Base-by-base conservation (phyloP, 2,329 filamentous ascomycete species). In the Fusarium anguioides region DNA sequence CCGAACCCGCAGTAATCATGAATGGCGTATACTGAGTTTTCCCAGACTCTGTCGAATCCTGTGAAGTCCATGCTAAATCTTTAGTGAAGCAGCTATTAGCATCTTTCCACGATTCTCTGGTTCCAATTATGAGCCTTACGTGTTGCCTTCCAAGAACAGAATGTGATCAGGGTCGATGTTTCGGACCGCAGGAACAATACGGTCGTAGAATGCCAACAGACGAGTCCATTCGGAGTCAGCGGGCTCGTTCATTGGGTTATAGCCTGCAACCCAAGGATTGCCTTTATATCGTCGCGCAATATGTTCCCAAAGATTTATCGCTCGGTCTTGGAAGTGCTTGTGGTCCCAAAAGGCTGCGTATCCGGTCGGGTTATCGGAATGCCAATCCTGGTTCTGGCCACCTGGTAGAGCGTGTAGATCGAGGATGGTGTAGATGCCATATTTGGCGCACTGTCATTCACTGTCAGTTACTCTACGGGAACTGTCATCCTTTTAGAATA, bases 1-100 rank as follows among this genome's bases (percentile, higher is more conserved):
- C 84, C 85, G 71, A 83, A 82, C 20, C 76, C 72, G n/a, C 78
- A 79, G 69, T 87, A 87, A 66, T 87, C 84, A 61, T 87, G 84
- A 26, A 84, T 76, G 4, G 81, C 78, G 66, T 86, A 86, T 3
- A 84, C 84, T 2, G 78, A 76, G 60, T 83, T 83, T 1, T 81
- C 80, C 9, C 83, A 75, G 6, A 77, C 66, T 8, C 78, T 72
- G 18, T 77, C 73, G 15, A 80, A 73, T 4, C 68, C 70, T 3
- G 70, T 63, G 23, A 73, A 73, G 47, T 73, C 70, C 71, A 72
- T 73, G 46, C 70, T 72, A 73, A 64, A 82, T 2, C 56, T 60
- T 1, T 12, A 21, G 5, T 10, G 0, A 4, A 0, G 8, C 1
- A 0, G 1, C 24, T 4, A 5, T 58, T 11, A 58, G n/a, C 3